A percentile compares a stretch with the other conserved stretches of the same genome.
These are phyloP conservation scores for Leucocoprinus leucothites DNA, from an alignment of 768 basidiomycete species.

Conservation along the genomic window DNA sequence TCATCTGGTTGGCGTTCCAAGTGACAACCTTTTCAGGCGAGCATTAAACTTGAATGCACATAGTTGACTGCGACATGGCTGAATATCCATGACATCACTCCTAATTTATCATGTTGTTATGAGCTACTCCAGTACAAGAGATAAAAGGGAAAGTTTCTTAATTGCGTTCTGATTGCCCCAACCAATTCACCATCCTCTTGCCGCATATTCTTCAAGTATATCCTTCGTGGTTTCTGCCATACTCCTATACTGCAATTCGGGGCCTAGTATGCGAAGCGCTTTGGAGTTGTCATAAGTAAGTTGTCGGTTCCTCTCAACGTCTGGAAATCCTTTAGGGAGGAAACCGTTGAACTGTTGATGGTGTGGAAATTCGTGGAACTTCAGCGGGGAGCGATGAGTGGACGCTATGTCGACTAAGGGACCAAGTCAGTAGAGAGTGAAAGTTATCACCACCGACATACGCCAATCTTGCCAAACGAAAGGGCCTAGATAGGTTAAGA, in stretches of 20 bases:
- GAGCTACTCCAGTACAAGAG: conserved; percentile 16
- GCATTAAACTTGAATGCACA: background rate
- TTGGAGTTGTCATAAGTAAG: background rate
- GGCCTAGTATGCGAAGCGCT: background rate
- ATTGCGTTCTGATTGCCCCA: background rate
- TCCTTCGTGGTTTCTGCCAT: conserved; percentile 4
- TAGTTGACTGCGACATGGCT: background rate
- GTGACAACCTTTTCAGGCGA: background rate
- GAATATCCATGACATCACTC: background rate
- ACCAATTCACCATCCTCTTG: conserved; percentile 4
- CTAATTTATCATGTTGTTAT: no score
- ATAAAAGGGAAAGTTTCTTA: conserved; percentile 1
- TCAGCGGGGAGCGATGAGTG: background rate
- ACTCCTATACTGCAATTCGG: background rate
- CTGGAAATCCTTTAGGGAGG: background rate
- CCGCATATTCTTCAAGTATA: conserved; percentile 6
- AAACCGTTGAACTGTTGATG: background rate
- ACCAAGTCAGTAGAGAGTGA: no score
- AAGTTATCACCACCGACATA: no score
- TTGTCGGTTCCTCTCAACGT: background rate
- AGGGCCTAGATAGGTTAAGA: no score
- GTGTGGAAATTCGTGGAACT: background rate
- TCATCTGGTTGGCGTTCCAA: background rate
- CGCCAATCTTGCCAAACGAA: no score
- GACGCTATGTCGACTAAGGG: background rate